phyloP scores from a whole-genome alignment of 2,329 filamentous ascomycete species.

The Claviceps sp. region DNA sequence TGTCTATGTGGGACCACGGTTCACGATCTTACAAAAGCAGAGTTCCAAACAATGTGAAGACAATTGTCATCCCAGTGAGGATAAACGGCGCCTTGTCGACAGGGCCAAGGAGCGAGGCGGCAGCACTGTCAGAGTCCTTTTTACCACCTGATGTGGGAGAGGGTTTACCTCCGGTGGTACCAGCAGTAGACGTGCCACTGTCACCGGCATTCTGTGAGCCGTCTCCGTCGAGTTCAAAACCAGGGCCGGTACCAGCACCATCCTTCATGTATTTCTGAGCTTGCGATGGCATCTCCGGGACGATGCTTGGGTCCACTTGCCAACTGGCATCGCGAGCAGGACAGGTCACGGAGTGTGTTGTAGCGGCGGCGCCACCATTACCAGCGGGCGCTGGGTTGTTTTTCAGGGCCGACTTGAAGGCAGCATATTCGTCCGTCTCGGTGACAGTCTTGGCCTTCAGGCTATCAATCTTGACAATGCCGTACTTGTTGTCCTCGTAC shows the following conservation, averaged over 20 bases:
- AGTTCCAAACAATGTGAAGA: conserved; percentile 26
- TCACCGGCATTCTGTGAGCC: conserved; percentile 40
- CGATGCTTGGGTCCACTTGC: conserved; percentile 34
- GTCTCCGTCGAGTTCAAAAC: conserved; percentile 34
- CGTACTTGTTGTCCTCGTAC: conserved; percentile 64
- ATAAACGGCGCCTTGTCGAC: conserved; percentile 20
- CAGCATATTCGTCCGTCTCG: conserved; percentile 47
- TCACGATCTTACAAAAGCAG: conserved; percentile 25
- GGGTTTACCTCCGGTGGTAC: conserved; percentile 20
- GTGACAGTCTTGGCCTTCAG: conserved; percentile 42
- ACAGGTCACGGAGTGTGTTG: conserved; percentile 34
- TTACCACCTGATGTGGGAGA: conserved; percentile 14
- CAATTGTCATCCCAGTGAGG: conserved; percentile 21
- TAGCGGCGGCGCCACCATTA: conserved; percentile 33
- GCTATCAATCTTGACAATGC: conserved; percentile 56
- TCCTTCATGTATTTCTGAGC: conserved; percentile 39
- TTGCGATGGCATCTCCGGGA: conserved; percentile 38
- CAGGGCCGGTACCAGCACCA: conserved; percentile 40
- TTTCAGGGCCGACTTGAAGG: conserved; percentile 35
- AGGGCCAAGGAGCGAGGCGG: conserved; percentile 14
- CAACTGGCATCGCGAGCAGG: conserved; percentile 35
- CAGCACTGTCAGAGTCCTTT: conserved; percentile 17
- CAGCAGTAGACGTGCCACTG: conserved; percentile 32
- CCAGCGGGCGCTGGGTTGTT: conserved; percentile 36
- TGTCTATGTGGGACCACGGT: not conserved